phyloP scores from a whole-genome alignment of 2,329 filamentous ascomycete species.

The Scedosporium dehoogii region DNA sequence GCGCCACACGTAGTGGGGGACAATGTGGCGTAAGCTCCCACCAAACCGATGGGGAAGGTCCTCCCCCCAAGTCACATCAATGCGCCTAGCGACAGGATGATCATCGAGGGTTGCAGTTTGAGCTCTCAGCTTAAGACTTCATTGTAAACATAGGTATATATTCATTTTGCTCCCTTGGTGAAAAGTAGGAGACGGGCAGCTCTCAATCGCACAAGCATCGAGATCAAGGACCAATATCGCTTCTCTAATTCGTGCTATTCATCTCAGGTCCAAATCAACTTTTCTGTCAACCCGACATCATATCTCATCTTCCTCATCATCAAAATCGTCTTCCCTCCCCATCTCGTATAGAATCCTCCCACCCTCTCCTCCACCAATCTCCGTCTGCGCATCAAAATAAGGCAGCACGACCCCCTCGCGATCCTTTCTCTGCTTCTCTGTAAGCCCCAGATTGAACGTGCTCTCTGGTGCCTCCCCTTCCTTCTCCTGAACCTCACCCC shows the following conservation, averaged over 20 bases:
- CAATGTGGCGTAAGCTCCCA: not conserved
- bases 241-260: no score
- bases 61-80: not conserved
- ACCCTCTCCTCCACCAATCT: constrained; percentile 68
- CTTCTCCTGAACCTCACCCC: constrained; percentile 19
- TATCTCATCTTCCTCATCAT: constrained; percentile 91
- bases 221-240: no score
- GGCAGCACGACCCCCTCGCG: constrained; percentile 84
- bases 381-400: constrained; percentile 92
- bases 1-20: not conserved
- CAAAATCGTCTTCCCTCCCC: constrained; percentile 93
- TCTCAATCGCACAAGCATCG: no score
- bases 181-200: no score
- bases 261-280: no score
- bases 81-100: not conserved
- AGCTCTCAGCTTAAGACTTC: no score
- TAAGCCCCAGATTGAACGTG: constrained; percentile 79
- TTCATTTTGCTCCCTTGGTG: no score
- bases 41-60: not conserved
- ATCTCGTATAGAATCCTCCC: constrained; percentile 95
- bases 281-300: constrained; percentile 20
- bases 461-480: constrained; percentile 50
- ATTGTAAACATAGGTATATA: no score
- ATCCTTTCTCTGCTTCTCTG: constrained; percentile 80
- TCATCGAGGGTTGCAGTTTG: no score